A percentile compares a stretch with the other conserved stretches of the same genome.
phyloP scores from a whole-genome alignment of 2,329 filamentous ascomycete genomes.

The Bipolaris bicolor region DNA sequence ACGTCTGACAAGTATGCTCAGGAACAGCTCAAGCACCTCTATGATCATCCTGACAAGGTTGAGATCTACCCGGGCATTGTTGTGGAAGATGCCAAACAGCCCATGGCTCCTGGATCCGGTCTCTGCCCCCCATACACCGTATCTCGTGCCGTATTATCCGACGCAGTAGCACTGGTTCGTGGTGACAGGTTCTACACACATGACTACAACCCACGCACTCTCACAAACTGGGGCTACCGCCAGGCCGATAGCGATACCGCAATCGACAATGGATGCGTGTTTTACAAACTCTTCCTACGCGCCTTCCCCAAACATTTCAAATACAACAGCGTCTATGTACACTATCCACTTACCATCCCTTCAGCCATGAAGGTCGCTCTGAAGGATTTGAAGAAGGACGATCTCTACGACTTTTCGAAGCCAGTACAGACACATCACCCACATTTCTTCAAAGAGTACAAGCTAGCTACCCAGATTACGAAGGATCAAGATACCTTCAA shows the following conservation, averaged over 20 bases:
- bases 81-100: constrained; percentile 74
- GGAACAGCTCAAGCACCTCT: constrained; percentile 63
- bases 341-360: constrained; percentile 76
- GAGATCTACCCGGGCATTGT: constrained; percentile 82
- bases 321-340: constrained; percentile 78
- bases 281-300: constrained; percentile 82
- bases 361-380: constrained; percentile 75
- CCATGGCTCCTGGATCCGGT: constrained; percentile 71
- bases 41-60: constrained; percentile 79
- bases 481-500: constrained; percentile 67
- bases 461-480: constrained; percentile 67
- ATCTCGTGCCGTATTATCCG: constrained; percentile 75
- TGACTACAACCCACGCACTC: constrained; percentile 71
- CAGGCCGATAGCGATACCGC: constrained; percentile 74
- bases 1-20: constrained; percentile 76
- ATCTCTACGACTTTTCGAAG: constrained; percentile 72
- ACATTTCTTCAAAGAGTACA: constrained; percentile 64
- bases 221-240: constrained; percentile 85
- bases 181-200: constrained; percentile 79
- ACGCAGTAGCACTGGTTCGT: constrained; percentile 78
- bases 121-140: constrained; percentile 79
- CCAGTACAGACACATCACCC: constrained; percentile 59
- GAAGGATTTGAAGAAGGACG: constrained; percentile 67
- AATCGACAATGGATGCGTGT: constrained; percentile 80
- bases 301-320: constrained; percentile 83